Percentiles rank a stretch among this genome's conserved stretches.
These are phyloP conservation scores for Phytophthora ohioensis DNA, from an alignment of 352 stramenopile species.

Conservation along the genomic window DNA sequence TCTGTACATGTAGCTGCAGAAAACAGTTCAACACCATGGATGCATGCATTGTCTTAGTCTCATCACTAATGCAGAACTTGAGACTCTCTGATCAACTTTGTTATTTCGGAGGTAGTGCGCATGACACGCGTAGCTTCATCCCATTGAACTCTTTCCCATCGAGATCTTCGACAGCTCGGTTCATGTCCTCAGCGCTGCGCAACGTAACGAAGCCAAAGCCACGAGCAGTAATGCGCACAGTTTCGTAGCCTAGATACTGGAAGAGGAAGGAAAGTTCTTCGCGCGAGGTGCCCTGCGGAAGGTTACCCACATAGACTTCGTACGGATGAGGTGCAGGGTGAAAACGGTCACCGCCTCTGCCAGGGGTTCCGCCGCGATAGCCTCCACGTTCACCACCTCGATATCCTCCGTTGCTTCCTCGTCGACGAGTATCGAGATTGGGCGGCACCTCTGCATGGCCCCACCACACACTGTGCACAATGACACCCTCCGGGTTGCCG, in stretches of 20 bases:
- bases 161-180: slow-evolving; percentile 82
- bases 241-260: slow-evolving; percentile 83
- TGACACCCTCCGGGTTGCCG: slow-evolving; percentile 70
- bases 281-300: slow-evolving; percentile 81
- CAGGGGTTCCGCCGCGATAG: slow-evolving; percentile 43
- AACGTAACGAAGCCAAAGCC: slow-evolving; percentile 88
- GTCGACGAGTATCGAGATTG: slow-evolving; percentile 67
- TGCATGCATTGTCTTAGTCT: too few species aligned
- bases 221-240: slow-evolving; percentile 84
- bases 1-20: too few species aligned
- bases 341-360: slow-evolving; percentile 54
- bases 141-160: slow-evolving; percentile 84
- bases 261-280: slow-evolving; percentile 86
- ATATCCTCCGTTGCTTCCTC: slow-evolving; percentile 47
- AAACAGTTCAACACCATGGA: too few species aligned
- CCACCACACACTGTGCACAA: slow-evolving; percentile 88
- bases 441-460: slow-evolving; percentile 78
- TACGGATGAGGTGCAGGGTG: slow-evolving; percentile 67
- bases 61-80: too few species aligned
- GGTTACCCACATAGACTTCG: slow-evolving; percentile 86
- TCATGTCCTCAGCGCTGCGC: slow-evolving; percentile 78
- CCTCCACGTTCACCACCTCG: slow-evolving; percentile 51
- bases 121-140: slow-evolving; percentile 78
- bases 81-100: background rate
- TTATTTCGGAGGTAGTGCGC: slow-evolving; percentile 63